These are phyloP conservation scores for Polygonum aviculare DNA, from an alignment of 148 eudicot species.

Conservation along the genomic window DNA sequence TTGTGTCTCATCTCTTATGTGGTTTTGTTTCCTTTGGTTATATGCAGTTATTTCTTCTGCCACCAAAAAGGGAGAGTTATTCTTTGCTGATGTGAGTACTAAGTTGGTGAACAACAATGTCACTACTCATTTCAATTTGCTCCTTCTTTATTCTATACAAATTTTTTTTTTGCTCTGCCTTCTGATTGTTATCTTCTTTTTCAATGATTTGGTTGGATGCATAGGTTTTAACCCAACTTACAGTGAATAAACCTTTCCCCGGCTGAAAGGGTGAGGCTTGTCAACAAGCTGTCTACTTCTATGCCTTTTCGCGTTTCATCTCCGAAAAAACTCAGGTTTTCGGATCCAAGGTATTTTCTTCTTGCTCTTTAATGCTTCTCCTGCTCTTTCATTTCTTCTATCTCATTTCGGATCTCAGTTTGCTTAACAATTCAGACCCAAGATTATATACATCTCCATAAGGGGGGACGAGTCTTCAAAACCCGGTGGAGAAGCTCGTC, in stretches of 20 bases:
- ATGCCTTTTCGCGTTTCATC: too few species aligned
- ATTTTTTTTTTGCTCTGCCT: neutral
- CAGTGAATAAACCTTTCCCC: conserved; percentile 87
- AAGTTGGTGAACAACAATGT: conserved; percentile 64
- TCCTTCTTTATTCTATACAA: neutral
- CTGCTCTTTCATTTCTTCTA: too few species aligned
- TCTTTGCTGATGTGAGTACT: conserved; percentile 62
- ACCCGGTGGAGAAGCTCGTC: conserved; percentile 81
- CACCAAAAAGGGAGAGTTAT: conserved; percentile 50
- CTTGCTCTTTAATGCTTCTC: too few species aligned
- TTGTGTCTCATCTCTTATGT: neutral
- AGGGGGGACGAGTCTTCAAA: conserved; percentile 94
- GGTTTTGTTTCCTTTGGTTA: neutral
- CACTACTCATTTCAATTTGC: conserved; percentile 54
- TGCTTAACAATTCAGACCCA: too few species aligned
- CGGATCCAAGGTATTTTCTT: too few species aligned
- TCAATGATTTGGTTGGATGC: neutral
- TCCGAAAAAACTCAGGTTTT: too few species aligned
- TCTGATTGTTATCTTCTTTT: neutral
- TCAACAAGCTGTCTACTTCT: too few species aligned
- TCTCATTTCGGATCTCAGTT: too few species aligned
- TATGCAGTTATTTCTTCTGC: conserved; percentile 82
- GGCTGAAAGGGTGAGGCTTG: too few species aligned
- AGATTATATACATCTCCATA: too few species aligned
- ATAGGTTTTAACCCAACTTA: conserved; percentile 66